These are phyloP conservation scores for Rhododendron kiyosumense DNA, from an alignment of 148 eudicot genomes.

Conservation along the genomic window DNA sequence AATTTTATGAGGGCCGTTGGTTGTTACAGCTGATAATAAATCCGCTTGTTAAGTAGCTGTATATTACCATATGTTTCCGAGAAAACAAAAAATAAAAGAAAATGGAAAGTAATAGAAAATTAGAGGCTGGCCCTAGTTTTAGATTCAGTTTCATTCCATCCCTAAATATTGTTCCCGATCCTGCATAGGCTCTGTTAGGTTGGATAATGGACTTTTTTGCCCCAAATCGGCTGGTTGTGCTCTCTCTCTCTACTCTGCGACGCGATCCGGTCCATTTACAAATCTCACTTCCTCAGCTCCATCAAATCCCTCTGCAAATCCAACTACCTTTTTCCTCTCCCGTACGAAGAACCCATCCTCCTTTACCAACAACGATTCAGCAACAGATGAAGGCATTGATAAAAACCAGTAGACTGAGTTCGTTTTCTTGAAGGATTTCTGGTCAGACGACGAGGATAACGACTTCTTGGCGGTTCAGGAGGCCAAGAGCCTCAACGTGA, in stretches of 20 bases:
- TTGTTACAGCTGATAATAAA: neutral
- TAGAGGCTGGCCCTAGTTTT: too few species aligned
- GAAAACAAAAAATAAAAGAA: neutral
- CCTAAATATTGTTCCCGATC: too few species aligned
- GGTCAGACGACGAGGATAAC: conserved; percentile 20
- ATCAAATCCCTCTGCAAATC: conserved; percentile 34
- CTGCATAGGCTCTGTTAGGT: too few species aligned
- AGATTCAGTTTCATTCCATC: too few species aligned
- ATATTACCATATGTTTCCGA: neutral
- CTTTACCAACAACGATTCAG: neutral
- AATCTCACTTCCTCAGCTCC: conserved; percentile 65
- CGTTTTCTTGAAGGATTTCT: conserved; percentile 65
- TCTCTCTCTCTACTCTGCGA: conserved; percentile 44
- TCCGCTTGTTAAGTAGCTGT: neutral
- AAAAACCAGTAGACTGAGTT: conserved; percentile 23
- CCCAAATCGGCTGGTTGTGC: too few species aligned
- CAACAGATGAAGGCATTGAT: too few species aligned
- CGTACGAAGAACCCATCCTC: conserved; percentile 6
- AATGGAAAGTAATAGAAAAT: too few species aligned
- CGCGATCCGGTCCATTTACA: conserved; percentile 73
- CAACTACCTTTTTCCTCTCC: neutral
- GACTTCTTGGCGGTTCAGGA: conserved; percentile 56
- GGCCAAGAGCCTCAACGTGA: conserved; percentile 75
- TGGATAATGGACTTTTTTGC: too few species aligned
- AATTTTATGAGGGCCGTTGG: neutral